phyloP scores from a whole-genome alignment of 2,329 filamentous ascomycete genomes.

The Colletotrichum abscissum region DNA sequence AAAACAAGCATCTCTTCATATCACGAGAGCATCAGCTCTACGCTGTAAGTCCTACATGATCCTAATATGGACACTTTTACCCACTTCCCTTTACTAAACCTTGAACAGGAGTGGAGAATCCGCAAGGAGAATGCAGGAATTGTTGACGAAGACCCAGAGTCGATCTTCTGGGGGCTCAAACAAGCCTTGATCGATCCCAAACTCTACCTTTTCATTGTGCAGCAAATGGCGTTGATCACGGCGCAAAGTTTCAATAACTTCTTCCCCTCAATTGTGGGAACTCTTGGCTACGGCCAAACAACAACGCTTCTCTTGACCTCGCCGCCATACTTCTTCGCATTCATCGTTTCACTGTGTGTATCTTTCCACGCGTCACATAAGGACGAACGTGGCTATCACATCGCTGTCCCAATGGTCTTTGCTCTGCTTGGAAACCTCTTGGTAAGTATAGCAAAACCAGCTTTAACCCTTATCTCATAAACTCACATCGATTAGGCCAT shows the following conservation, averaged over 20 bases:
- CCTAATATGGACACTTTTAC: no score
- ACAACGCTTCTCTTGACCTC: conserved; percentile 65
- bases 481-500: conserved; percentile 6
- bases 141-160: conserved; percentile 18
- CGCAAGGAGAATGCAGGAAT: conserved; percentile 26
- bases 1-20: conserved; percentile 22
- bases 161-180: conserved; percentile 23
- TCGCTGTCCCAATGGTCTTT: conserved; percentile 60
- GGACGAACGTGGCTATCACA: conserved; percentile 71
- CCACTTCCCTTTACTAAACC: no score
- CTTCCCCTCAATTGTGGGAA: conserved; percentile 64
- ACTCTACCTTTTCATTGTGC: conserved; percentile 37
- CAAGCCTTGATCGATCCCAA: conserved; percentile 14
- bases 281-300: conserved; percentile 64
- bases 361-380: conserved; percentile 71
- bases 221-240: conserved; percentile 39
- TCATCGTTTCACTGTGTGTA: conserved; percentile 67
- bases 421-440: conserved; percentile 46
- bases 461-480: not conserved
- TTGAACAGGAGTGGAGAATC: conserved; percentile 18
- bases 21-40: conserved; percentile 17
- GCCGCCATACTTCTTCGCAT: conserved; percentile 65
- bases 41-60: conserved; percentile 1
- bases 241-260: conserved; percentile 49
- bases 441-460: not conserved